Base-by-base conservation (phyloP, 176 grass and related monocot species). In the Bromus sterilis region DNA sequence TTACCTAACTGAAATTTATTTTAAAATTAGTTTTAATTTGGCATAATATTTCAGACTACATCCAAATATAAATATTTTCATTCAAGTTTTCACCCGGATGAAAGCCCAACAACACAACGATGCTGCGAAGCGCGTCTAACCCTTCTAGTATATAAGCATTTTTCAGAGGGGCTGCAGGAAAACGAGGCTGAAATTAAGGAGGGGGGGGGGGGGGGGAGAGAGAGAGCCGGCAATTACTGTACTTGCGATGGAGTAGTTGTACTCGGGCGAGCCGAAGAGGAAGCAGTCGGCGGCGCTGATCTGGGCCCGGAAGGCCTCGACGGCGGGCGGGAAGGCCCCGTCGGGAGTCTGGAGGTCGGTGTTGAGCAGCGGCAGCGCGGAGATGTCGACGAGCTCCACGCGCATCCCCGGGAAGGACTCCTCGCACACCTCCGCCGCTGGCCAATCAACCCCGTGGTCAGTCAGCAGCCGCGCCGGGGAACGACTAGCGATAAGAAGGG, bases 201-300 rank as follows among this genome's bases (percentile, higher is more conserved):
- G 26, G 24, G n/a, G 3, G 26, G 26, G 11, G n/a, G n/a, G n/a
- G n/a, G n/a, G n/a, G n/a, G n/a, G n/a, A n/a, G n/a, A n/a, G n/a
- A n/a, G n/a, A n/a, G n/a, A n/a, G n/a, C n/a, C n/a, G n/a, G n/a
- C n/a, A 24, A 21, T 23, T n/a, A n/a, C 90, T 85, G 41, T 76
- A 97, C 94, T 88, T 7, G 87, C 59, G 10, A 97, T 51, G 35
- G 94, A 97, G 87, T 94, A 97, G 78, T 94, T 97, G 82, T 94
- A 97, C 76, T 97, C 94, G 0, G 91, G 91, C 28, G 89, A 88
- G 48, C 89, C 94, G 56, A 97, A 92, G 29, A 94, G 71, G 82
- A 91, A 90, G 75, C 87, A 88, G 74, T 97, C 91, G 21, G 91
- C 87, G 0, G 0, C 63, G 82, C 71, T 75, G 41, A 97, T 76